phyloP scores from a whole-genome alignment of 1,284 basidiomycete species.

The Rhodotorula mucilaginosa region DNA sequence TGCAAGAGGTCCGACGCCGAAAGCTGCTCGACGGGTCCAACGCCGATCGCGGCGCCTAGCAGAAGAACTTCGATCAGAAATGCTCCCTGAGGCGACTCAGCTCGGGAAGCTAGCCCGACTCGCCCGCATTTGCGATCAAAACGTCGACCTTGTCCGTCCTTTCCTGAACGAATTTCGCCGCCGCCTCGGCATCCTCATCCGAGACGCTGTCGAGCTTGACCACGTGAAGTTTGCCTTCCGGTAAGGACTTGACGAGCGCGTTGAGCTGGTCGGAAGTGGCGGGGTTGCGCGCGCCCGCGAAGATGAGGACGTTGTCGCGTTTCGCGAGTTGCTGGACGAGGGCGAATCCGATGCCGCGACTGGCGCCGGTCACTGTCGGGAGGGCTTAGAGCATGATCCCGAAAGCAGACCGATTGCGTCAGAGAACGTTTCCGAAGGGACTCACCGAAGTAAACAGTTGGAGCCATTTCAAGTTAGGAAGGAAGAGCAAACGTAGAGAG shows the following conservation, averaged over 20 bases:
- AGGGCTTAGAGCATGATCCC: neutral
- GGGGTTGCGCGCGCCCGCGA: conserved; percentile 41
- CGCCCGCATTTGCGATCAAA: conserved; percentile 28
- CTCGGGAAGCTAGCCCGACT: neutral
- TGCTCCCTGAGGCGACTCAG: too few species aligned
- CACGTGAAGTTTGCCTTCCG: conserved; percentile 10
- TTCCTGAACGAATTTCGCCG: conserved; percentile 1
- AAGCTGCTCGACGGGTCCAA: too few species aligned
- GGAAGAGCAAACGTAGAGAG: neutral
- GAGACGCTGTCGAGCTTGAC: conserved; percentile 13
- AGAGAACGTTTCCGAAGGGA: too few species aligned
- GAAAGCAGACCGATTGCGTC: neutral
- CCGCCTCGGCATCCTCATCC: conserved; percentile 9
- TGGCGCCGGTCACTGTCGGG: neutral
- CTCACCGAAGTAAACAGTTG: neutral
- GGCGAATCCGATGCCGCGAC: conserved; percentile 23
- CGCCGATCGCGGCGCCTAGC: neutral
- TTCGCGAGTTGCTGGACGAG: conserved; percentile 33
- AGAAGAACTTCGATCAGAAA: neutral
- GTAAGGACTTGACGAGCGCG: conserved; percentile 18
- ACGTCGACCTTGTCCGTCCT: conserved; percentile 22
- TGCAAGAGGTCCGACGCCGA: too few species aligned
- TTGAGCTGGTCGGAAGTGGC: conserved; percentile 23
- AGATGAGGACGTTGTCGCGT: conserved; percentile 32
- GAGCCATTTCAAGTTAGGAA: neutral